Evolutionary conservation across 176 grass and related monocot species (phyloP).

Genomic region (Alloteropsis semialata): DNA sequence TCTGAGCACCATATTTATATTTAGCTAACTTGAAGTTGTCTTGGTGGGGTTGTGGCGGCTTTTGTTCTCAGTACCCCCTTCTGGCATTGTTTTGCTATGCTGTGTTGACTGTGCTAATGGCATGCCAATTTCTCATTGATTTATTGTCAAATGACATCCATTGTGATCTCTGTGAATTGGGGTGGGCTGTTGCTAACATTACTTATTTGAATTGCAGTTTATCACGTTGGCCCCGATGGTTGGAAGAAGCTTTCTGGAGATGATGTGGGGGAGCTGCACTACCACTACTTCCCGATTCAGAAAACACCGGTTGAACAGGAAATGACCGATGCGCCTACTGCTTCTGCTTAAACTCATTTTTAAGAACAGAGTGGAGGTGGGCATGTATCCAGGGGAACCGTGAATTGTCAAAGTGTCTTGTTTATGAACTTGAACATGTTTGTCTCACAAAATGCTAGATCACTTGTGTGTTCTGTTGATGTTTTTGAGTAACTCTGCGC

Average conservation of each 20-base stretch:
- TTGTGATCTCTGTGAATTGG: background rate
- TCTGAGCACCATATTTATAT: background rate
- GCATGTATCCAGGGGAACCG: background rate
- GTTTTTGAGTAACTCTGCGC: background rate
- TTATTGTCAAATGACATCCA: background rate
- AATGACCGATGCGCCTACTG: constrained; percentile 60
- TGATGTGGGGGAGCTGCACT: constrained; percentile 88
- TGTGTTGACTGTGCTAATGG: background rate
- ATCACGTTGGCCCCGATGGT: constrained; percentile 75
- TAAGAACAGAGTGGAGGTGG: background rate
- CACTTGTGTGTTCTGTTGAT: constrained; percentile 3
- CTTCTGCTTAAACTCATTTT: constrained; percentile 43
- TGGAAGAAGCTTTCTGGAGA: constrained; percentile 98
- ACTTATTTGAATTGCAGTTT: constrained; percentile 50
- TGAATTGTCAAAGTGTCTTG: constrained; percentile 19
- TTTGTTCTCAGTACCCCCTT: background rate
- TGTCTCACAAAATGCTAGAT: background rate
- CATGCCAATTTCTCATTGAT: background rate
- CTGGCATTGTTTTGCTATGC: background rate
- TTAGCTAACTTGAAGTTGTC: background rate
- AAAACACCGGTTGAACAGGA: constrained; percentile 62
- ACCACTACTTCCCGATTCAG: constrained; percentile 79
- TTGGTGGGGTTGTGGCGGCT: background rate
- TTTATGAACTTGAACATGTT: constrained; percentile 31
- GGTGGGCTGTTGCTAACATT: background rate